Percentiles rank a stretch among this genome's conserved stretches.
These are phyloP conservation scores for Pseudomassariella vexata DNA, from an alignment of 2,329 filamentous ascomycete species.

Conservation along the genomic window DNA sequence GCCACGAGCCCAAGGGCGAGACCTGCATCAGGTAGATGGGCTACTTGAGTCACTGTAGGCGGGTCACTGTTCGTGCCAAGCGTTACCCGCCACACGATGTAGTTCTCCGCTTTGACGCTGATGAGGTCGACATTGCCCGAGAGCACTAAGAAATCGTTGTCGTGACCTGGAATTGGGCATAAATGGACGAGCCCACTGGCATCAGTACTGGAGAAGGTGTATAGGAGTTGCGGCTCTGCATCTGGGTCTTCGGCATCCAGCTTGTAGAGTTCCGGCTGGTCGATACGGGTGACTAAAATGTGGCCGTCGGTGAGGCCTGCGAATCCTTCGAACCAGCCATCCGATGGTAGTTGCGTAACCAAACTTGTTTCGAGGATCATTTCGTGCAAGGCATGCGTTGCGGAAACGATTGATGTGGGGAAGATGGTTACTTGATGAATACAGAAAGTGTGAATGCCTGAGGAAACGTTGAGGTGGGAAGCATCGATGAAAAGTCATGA, in stretches of 20 bases:
- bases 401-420: too few species aligned
- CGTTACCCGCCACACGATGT: conserved; percentile 18
- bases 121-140: conserved; percentile 19
- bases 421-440: too few species aligned
- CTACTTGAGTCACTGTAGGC: conserved; percentile 14
- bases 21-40: conserved; percentile 12
- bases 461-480: too few species aligned
- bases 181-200: conserved; percentile 18
- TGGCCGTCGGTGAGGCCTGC: conserved; percentile 20
- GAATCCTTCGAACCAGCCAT: conserved; percentile 24
- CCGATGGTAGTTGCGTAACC: conserved; percentile 22
- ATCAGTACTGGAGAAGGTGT: conserved; percentile 16
- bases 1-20: conserved; percentile 16
- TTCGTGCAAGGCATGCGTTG: too few species aligned
- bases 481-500: too few species aligned
- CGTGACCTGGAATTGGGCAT: conserved; percentile 13
- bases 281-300: conserved; percentile 21
- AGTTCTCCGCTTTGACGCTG: conserved; percentile 18
- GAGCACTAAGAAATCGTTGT: conserved; percentile 20
- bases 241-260: conserved; percentile 18
- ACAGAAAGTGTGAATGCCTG: too few species aligned
- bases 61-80: conserved; percentile 19
- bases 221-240: conserved; percentile 14
- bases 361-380: too few species aligned
- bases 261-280: conserved; percentile 23